Evolutionary conservation across 1,139 yeast species (phyloP).

Genomic region (Zhuliangozyma parablackwelliae): DNA sequence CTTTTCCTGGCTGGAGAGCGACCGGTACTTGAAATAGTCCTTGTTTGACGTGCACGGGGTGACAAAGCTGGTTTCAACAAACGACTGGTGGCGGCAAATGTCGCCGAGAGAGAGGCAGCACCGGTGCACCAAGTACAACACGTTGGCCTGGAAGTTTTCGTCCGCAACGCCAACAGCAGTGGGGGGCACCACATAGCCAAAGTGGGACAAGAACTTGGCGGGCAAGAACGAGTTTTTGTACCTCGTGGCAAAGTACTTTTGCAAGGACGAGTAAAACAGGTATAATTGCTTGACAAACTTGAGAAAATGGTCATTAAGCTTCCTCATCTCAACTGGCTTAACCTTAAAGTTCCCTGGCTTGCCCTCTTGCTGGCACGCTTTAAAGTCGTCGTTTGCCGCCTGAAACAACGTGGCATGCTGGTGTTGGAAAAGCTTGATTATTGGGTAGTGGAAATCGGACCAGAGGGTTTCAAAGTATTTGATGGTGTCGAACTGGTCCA

Average conservation of each 20-base stretch:
- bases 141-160: conserved; percentile 31
- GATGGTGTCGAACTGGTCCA: conserved; percentile 26
- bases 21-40: conserved; percentile 31
- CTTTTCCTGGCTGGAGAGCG: conserved; percentile 32
- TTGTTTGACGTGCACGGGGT: conserved; percentile 31
- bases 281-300: conserved; percentile 45
- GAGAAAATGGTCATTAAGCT: conserved; percentile 46
- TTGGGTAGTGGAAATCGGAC: conserved; percentile 62
- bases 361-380: conserved; percentile 9
- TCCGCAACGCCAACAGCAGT: conserved; percentile 13
- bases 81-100: conserved; percentile 52
- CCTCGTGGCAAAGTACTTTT: conserved; percentile 34
- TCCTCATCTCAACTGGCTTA: conserved; percentile 53
- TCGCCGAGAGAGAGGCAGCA: conserved; percentile 58
- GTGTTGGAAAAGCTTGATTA: conserved; percentile 49
- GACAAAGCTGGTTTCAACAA: conserved; percentile 39
- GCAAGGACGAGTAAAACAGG: conserved; percentile 41
- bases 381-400: conserved; percentile 12
- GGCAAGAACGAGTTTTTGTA: conserved; percentile 35
- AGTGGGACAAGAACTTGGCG: conserved; percentile 19
- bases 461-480: conserved; percentile 47
- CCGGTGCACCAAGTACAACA: conserved; percentile 48
- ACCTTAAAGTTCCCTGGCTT: conserved; percentile 15
- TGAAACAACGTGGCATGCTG: conserved; percentile 31
- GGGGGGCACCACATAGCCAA: conserved; percentile 15